These are phyloP conservation scores for Scheffersomyces cryptocercus DNA, from an alignment of 1,139 yeast species.

Conservation along the genomic window DNA sequence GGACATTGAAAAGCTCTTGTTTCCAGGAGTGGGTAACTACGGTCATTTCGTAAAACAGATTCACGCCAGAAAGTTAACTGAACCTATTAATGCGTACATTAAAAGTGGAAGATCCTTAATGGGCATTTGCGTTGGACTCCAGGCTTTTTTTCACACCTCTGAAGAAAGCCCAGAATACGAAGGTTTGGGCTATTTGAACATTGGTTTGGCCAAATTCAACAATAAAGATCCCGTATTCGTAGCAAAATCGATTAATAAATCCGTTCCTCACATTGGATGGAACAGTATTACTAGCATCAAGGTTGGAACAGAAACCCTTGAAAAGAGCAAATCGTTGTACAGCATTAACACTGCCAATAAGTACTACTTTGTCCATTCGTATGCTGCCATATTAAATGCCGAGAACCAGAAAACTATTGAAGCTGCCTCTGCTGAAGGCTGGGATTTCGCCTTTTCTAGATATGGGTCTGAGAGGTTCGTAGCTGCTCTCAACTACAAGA, in stretches of 20 bases:
- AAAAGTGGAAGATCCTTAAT: constrained; percentile 75
- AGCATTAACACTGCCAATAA: constrained; percentile 66
- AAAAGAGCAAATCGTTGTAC: constrained; percentile 41
- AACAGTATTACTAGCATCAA: constrained; percentile 42
- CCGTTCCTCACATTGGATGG: constrained; percentile 98
- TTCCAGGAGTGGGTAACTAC: constrained; percentile 96
- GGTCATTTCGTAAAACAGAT: constrained; percentile 87
- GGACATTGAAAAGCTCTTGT: constrained; percentile 56
- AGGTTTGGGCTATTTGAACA: constrained; percentile 58
- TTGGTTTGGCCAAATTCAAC: constrained; percentile 60
- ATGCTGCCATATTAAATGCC: constrained; percentile 61
- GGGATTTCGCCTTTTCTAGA: constrained; percentile 72
- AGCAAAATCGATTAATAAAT: constrained; percentile 40
- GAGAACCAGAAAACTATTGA: constrained; percentile 30
- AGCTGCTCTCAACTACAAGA: constrained; percentile 78
- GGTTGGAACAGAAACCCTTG: constrained; percentile 15
- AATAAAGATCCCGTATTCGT: constrained; percentile 37
- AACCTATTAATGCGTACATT: constrained; percentile 66
- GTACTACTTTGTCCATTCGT: constrained; percentile 94
- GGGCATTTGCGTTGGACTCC: constrained; percentile 98
- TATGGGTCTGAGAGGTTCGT: constrained; percentile 82
- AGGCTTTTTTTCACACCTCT: constrained; percentile 72
- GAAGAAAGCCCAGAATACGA: constrained; percentile 63
- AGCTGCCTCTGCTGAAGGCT: constrained; percentile 50
- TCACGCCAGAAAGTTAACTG: constrained; percentile 58